Evolutionary conservation across 2,329 filamentous ascomycete genomes (phyloP), one percentile per base, ranked within the genome.

Genomic region (Lanzia echinophila): DNA sequence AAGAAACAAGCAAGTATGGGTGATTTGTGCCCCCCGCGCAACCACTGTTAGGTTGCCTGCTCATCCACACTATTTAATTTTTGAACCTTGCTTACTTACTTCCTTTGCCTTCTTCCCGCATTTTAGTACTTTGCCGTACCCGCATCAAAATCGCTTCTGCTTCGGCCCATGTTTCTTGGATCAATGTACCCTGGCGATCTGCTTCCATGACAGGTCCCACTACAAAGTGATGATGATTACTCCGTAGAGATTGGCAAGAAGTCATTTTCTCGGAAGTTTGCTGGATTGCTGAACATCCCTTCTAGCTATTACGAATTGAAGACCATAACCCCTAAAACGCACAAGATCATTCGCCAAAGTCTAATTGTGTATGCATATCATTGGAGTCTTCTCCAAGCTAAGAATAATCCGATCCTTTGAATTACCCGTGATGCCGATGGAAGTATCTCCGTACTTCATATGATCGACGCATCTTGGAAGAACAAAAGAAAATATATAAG

Each of bases 151-250:
- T 53, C 32, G 42, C 34, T 42, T 53, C 28, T 47, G 43, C 50
- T 47, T 53, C 50, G 50, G 50, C 43, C 50, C 43, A 53, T 53
- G n/a, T 47, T 19, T 34, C 33, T n/a, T 53, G 44, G 44, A 17
- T 53, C 50, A 42, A 43, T 41, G 20, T 42, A 33, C 36, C 15
- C 28, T n/a, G 43, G 28, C n/a, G 43, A 46, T 44, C 41, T 44
- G 22, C 41, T 28, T 46, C 17, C 6, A 47, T 48, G 44, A 34
- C 24, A 42, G 34, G 15, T 33, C 22, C 28, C 31, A 15, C 41
- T n/a, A n/a, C n/a, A n/a, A n/a, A n/a, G n/a, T n/a, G n/a, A n/a
- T n/a, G n/a, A n/a, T n/a, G n/a, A 22, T 10, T 20, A n/a, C 28
- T 47, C 19, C 39, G 24, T 44, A 7, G 8, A 13, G 20, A 28